Base-by-base conservation (phyloP, 169 alveolate species). In the Amoebophrya sp. region DNA sequence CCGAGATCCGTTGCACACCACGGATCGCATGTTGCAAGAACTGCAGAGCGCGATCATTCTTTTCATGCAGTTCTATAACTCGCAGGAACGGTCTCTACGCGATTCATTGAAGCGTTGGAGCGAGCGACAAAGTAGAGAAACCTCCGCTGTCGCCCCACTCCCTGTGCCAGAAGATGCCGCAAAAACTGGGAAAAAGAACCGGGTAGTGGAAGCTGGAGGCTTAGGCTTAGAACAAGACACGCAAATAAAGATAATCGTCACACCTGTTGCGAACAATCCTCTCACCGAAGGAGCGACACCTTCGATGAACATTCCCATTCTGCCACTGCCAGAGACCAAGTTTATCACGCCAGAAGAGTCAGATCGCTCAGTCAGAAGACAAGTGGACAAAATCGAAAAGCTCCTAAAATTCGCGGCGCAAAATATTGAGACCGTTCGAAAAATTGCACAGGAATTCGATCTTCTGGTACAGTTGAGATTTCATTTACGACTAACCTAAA, bases 41-140 rank as follows among this genome's bases (percentile, higher is more conserved):
- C 78, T 90, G 83, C 53, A 90, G 92, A n/a, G 33, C 41, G 92
- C 53, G 10, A 90, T 90, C 41, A 41, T 90, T n/a, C 77, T 77
- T 0, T 53, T 90, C 40, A 78, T 29, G 78, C 78, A 90, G 92
- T 90, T 90, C 92, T 90, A 90, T n/a, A 41, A 0, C 38, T 41
- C 26, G 33, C 92, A 41, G 78, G 92, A 90, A n/a, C 38, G 26
- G 41, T 40, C 18, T 29, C 38, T 41, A 40, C 41, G 29, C 33
- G 12, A 6, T 36, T 6, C 33, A 0, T 26, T 65, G 39, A 41
- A 41, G 39, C 41, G 55, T 77, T 41, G 83, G 55, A 54, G 39
- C 29, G 92, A 29, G 83, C 92, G 83, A 29, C 41, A 90, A 14
- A 41, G 38, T 23, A 39, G n/a, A n/a, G n/a, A n/a, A n/a, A n/a